Conservation (phyloP, 192 early-diverging fungal species). For the Phlyctochytrium planicorne region DNA sequence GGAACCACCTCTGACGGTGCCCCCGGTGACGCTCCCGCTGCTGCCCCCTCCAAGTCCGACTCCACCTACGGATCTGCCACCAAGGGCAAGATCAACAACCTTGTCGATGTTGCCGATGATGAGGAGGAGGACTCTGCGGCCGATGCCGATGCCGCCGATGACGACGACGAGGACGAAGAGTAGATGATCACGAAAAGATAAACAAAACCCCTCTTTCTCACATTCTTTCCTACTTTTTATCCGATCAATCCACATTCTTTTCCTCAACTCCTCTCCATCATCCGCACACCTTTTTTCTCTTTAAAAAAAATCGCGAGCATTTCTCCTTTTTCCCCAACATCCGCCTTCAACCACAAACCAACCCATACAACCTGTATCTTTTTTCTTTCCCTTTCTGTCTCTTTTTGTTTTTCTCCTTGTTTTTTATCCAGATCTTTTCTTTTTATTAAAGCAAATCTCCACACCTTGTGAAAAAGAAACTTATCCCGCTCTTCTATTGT, state of each 20-base stretch:
- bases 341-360: too few species aligned
- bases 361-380: not conserved
- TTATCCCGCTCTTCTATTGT: not conserved
- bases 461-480: too few species aligned
- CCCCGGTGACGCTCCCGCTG: not conserved
- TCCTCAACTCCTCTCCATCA: not conserved
- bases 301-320: not conserved
- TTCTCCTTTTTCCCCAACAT: too few species aligned
- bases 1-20: not conserved
- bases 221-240: slow-evolving; percentile 1
- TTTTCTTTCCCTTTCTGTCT: not conserved
- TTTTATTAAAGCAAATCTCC: too few species aligned
- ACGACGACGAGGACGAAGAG: not conserved
- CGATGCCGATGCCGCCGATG: not conserved
- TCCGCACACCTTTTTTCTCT: not conserved
- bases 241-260: not conserved
- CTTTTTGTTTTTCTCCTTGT: slow-evolving; percentile 1
- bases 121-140: not conserved
- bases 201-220: not conserved
- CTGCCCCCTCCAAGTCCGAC: not conserved
- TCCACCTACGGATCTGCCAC: not conserved
- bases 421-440: not conserved
- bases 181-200: not conserved
- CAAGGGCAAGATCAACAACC: too few species aligned
- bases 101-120: too few species aligned